phyloP scores from a whole-genome alignment of 140 eudicot species.

The Bidens hawaiensis region DNA sequence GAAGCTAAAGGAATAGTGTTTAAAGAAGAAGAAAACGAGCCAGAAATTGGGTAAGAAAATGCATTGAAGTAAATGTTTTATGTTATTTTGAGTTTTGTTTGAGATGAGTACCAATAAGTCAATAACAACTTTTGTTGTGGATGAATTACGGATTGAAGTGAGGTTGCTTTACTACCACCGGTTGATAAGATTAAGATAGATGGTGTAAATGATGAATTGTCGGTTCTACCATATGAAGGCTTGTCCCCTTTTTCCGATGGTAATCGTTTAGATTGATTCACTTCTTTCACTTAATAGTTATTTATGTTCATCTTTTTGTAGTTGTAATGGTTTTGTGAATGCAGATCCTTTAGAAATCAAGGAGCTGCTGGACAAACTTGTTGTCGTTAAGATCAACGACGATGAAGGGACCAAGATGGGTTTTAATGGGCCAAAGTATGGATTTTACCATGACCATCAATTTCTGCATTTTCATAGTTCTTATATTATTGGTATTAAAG shows the following conservation, averaged over 20 bases:
- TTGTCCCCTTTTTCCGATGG: slow-evolving; percentile 59
- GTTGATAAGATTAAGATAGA: slow-evolving; percentile 35
- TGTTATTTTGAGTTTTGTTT: too few relatives aligned
- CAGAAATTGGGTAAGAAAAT: slow-evolving; percentile 31
- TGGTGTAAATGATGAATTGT: slow-evolving; percentile 36
- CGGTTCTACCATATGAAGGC: slow-evolving; percentile 50
- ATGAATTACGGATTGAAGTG: slow-evolving; percentile 40
- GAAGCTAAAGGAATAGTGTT: slow-evolving; percentile 18
- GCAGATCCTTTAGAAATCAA: slow-evolving; percentile 53
- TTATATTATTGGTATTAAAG: not conserved
- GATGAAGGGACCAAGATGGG: slow-evolving; percentile 60
- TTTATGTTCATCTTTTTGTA: slow-evolving; percentile 5
- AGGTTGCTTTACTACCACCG: slow-evolving; percentile 29
- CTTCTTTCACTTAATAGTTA: not conserved
- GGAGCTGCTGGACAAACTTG: slow-evolving; percentile 76
- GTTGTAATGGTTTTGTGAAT: slow-evolving; percentile 17
- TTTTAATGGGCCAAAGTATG: slow-evolving; percentile 76
- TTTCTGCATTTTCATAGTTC: not conserved
- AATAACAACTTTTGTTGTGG: slow-evolving; percentile 11
- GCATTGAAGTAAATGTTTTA: not conserved
- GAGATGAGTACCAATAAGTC: too few relatives aligned
- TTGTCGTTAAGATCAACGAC: slow-evolving; percentile 60
- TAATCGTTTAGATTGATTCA: slow-evolving; percentile 19
- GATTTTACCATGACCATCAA: not conserved
- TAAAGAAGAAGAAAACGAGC: slow-evolving; percentile 21